Base-by-base conservation (phyloP, 2,329 filamentous ascomycete species). In the Incumbomyces lentus region DNA sequence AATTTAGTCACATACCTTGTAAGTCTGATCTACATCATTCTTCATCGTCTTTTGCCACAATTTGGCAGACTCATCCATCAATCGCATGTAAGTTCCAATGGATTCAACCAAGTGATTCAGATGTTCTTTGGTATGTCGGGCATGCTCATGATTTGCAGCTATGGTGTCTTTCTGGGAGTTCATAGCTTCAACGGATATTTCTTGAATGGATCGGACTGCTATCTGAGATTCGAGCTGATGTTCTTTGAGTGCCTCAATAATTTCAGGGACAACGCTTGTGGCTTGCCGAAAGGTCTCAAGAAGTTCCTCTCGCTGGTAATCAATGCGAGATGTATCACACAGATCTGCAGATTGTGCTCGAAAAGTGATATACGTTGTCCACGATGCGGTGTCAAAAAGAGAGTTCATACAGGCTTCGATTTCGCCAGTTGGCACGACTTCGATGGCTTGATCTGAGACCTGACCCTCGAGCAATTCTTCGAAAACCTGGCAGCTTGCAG, bases 51-150 rank as follows among this genome's bases (percentile, higher is more conserved):
- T 48, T 30, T 29, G 75, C 68, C 19, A 81, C 62, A 16, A 82
- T 68, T 53, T 68, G 73, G 1, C 78, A 44, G 72, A 68, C 49
- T 80, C 78, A 10, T 70, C 68, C 1, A 81, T 68, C 31, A 71
- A 74, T 10, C 74, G 65, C 41, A 67, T 59, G 42, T 63, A 61
- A 5, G 64, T 67, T 78, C 13, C 13, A 4, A 45, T n/a, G n/a
- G 18, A 37, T 16, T 16, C 2, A 26, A 29, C 22, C n/a, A 45
- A 12, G 19, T 38, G 16, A 3, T 19, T 11, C 6, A 45, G 17
- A 13, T 37, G 34, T 19, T 38, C 18, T 18, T 45, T 45, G 6
- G 33, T 12, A 7, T 37, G 33, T 11, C 30, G 18, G 2, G 18
- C 14, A 29, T 45, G 42, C n/a, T 29, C 42, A 16, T 45, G 33